Conservation (phyloP, 345 rosid species). For the Erucastrum elatum region DNA sequence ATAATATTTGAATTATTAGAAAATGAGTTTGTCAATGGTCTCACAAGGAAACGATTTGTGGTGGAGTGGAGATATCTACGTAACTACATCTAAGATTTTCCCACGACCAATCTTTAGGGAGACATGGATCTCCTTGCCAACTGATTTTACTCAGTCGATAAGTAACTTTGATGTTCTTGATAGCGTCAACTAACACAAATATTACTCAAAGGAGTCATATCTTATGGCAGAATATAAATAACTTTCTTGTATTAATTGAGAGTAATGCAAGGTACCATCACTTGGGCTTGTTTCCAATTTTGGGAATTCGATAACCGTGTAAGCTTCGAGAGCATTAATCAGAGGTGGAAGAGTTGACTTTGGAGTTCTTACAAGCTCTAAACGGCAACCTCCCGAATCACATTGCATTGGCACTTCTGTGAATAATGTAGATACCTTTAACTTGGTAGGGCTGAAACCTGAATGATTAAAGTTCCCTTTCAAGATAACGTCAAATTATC, state of each 20-base stretch:
- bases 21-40: neutral
- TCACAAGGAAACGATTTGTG: constrained; percentile 32
- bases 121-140: constrained; percentile 59
- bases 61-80: constrained; percentile 2
- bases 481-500: constrained; percentile 18
- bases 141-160: constrained; percentile 34
- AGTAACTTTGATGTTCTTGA: constrained; percentile 42
- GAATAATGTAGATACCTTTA: neutral
- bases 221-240: neutral
- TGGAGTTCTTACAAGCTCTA: constrained; percentile 17
- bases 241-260: neutral
- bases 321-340: constrained; percentile 32
- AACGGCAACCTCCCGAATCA: constrained; percentile 7
- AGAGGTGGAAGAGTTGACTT: constrained; percentile 32
- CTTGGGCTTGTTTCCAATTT: constrained; percentile 10
- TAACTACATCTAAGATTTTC: constrained; percentile 42
- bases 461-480: constrained; percentile 9
- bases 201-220: neutral
- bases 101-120: constrained; percentile 38
- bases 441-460: constrained; percentile 10
- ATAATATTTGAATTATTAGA: neutral
- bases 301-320: constrained; percentile 23
- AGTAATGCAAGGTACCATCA: constrained; percentile 29
- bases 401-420: constrained; percentile 5
- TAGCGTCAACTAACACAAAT: constrained; percentile 25